Conservation (phyloP, 139 green algal species). For the Mesotaenium endlicherianum region DNA sequence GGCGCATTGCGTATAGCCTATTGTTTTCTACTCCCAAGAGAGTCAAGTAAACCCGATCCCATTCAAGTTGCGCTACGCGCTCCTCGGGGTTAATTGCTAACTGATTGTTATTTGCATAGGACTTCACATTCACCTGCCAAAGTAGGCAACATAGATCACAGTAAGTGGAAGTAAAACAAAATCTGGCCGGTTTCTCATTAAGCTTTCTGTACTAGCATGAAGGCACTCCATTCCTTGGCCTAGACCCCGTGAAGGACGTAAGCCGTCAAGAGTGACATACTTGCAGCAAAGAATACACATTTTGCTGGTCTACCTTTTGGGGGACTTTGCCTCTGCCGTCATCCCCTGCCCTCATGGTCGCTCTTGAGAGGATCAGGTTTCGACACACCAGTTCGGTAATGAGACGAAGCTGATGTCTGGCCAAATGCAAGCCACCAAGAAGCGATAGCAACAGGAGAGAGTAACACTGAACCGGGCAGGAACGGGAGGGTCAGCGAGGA, state of each 20-base stretch:
- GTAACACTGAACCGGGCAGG: neutral
- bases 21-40: conserved; percentile 29
- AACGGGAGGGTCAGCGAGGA: neutral
- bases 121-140: conserved; percentile 36
- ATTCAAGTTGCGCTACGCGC: conserved; percentile 34
- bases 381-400: neutral
- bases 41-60: conserved; percentile 41
- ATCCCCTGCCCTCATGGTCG: no score
- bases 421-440: neutral
- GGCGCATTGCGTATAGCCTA: conserved; percentile 44
- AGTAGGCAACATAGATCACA: neutral
- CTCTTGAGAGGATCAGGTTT: no score
- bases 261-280: no score
- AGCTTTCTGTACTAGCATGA: neutral
- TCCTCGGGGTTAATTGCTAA: conserved; percentile 46
- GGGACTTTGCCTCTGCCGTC: no score
- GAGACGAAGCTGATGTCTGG: neutral
- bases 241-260: no score
- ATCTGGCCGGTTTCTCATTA: neutral
- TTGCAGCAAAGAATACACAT: no score
- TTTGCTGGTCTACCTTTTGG: no score
- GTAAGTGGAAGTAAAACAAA: neutral
- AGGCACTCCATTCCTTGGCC: neutral
- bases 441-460: neutral
- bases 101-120: conserved; percentile 36